These are phyloP conservation scores for Solanum ossicruentum DNA, from an alignment of 257 asterid genomes.

Conservation along the genomic window DNA sequence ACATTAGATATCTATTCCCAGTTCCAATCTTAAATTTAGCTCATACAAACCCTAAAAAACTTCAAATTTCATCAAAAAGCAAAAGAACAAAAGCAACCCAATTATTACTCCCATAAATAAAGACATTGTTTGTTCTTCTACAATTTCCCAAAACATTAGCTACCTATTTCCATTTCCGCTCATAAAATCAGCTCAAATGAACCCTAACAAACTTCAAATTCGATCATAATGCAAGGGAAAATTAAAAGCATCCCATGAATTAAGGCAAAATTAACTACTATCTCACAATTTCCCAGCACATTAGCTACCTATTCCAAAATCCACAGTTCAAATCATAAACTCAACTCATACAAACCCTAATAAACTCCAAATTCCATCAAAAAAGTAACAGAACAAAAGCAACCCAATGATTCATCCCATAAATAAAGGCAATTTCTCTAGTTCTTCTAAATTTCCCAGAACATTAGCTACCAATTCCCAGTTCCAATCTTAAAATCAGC, in stretches of 20 bases:
- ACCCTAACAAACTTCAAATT: neutral
- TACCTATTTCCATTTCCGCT: neutral
- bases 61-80: no score
- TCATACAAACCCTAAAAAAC: neutral
- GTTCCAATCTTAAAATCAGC: neutral
- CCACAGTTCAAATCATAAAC: neutral
- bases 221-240: neutral
- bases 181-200: neutral
- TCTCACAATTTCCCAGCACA: neutral
- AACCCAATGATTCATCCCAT: neutral
- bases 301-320: neutral
- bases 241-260: no score
- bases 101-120: neutral
- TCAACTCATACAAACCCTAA: neutral
- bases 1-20: no score
- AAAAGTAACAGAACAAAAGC: no score
- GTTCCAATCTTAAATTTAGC: neutral
- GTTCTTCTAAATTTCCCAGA: neutral
- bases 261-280: no score
- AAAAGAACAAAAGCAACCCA: neutral
- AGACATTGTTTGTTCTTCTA: neutral
- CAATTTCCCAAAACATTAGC: neutral
- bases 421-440: neutral
- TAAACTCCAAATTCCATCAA: no score
- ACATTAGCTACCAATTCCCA: neutral